Base-by-base conservation (phyloP, 164 flowering plant genomes). In the Macadamia integrifolia region DNA sequence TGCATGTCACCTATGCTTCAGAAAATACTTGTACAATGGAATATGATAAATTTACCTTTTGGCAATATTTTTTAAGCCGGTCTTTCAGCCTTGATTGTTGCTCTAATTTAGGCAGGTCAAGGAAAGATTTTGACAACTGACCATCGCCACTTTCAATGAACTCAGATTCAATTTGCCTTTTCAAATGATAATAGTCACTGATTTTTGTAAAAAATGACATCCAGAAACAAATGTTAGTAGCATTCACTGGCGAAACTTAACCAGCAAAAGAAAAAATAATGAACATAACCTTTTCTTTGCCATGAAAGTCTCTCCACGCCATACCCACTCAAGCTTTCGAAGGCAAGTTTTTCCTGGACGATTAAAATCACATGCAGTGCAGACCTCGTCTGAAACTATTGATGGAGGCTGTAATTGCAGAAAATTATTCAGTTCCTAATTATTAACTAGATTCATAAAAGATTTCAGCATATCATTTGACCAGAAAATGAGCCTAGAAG, bases 351-450 rank as follows among this genome's bases (percentile, higher is more conserved):
- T 95, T 52, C 96, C 99, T 1, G 99, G 99, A 46, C 96, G 99
- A 71, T 95, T 95, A 74, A 95, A 95, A 79, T 95, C 99, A 72
- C 99, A 95, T 58, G 99, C 97, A 58, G 99, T 92, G 79, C 99
- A 95, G 58, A 87, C 73, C 80, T 92, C 99, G 68, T 95, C 98
- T 68, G 97, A 74, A 63, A 95, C 97, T 75, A 95, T 86, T 59
- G 99, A 95, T 52, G 99, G 86, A 23, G 99, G 99, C 99, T 95
- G 88, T 29, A 80, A 76, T 66, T 52, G 31, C 69, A 69, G 6
- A 64, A 66, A 58, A 57, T 28, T 74, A 62, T n/a, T 46, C 13
- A 46, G 50, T 8, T 8, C 13, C 9, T 46, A 46, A 9, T 46
- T 3, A 43, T 9, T 5, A 5, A 9, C 9, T 43, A 5, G 48